Evolutionary conservation across 169 alveolate genomes (phyloP).

Genomic region (Cyclospora cayetanensis): DNA sequence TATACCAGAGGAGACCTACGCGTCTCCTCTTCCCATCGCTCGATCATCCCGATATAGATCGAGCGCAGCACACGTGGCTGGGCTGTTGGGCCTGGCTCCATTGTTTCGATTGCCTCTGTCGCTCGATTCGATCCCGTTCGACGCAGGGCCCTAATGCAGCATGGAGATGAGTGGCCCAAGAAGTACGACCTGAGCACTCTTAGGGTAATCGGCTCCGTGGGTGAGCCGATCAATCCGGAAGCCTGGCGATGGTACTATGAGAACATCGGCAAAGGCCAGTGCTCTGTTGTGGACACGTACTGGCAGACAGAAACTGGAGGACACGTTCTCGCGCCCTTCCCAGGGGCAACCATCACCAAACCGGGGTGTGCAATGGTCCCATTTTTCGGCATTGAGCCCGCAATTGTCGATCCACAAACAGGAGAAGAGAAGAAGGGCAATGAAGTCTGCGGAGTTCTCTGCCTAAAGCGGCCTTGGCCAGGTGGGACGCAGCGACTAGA

Average conservation of each 20-base stretch:
- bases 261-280: conserved; percentile 68
- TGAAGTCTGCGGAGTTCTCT: conserved; percentile 86
- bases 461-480: conserved; percentile 93
- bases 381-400: conserved; percentile 90
- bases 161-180: conserved; percentile 73
- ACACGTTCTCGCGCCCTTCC: conserved; percentile 92
- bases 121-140: neutral
- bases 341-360: conserved; percentile 89
- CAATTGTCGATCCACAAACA: conserved; percentile 87
- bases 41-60: no score
- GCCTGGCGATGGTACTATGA: conserved; percentile 95
- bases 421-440: conserved; percentile 86
- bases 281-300: conserved; percentile 95
- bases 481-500: no score
- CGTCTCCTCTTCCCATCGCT: no score
- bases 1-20: no score
- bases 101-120: neutral
- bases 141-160: conserved; percentile 59
- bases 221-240: conserved; percentile 95
- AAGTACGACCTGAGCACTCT: conserved; percentile 70
- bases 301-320: conserved; percentile 99
- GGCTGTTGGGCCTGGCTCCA: neutral
- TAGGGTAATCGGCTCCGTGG: conserved; percentile 83
- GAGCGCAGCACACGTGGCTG: neutral
- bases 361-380: conserved; percentile 96